Evolutionary conservation across 352 stramenopile species (phyloP).

Genomic region (Pythium aristosporum): DNA sequence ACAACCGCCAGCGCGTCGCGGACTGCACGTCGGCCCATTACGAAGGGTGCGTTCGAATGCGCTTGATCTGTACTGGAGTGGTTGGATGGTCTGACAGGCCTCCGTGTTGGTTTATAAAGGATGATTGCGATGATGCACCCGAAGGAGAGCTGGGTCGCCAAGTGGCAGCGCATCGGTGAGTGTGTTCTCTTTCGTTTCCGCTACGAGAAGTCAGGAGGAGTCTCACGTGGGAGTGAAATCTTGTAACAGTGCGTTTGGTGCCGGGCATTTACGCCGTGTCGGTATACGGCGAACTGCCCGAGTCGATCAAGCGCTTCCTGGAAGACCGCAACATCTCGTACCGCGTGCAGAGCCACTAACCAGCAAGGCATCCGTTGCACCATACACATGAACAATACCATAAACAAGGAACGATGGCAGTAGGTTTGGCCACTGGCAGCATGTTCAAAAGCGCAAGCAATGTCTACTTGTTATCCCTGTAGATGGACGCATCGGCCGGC

Average conservation of each 20-base stretch:
- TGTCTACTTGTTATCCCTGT: slow-evolving; percentile 31
- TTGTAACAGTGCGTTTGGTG: slow-evolving; percentile 60
- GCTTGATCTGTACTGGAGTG: background rate
- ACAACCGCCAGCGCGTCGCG: slow-evolving; percentile 86
- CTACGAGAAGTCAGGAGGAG: background rate
- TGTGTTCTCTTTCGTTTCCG: background rate
- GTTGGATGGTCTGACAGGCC: background rate
- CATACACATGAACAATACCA: background rate
- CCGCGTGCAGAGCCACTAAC: slow-evolving; percentile 52
- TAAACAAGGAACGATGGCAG: too few species aligned
- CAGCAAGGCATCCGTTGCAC: slow-evolving; percentile 16
- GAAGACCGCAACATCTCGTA: slow-evolving; percentile 88
- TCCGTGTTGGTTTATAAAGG: slow-evolving; percentile 26
- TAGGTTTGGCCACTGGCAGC: background rate
- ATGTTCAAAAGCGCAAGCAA: background rate
- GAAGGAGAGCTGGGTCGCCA: slow-evolving; percentile 88
- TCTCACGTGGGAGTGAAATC: background rate
- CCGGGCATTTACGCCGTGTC: slow-evolving; percentile 88
- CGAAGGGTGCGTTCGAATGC: slow-evolving; percentile 50
- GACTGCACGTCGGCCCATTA: slow-evolving; percentile 90
- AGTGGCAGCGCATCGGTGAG: slow-evolving; percentile 85
- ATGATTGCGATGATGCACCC: slow-evolving; percentile 90
- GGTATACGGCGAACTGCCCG: slow-evolving; percentile 79
- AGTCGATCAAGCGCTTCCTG: slow-evolving; percentile 88
- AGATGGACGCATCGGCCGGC: slow-evolving; percentile 67